Evolutionary conservation across 2,329 filamentous ascomycete species (phyloP).

Genomic region (Epichloe gansuensis): DNA sequence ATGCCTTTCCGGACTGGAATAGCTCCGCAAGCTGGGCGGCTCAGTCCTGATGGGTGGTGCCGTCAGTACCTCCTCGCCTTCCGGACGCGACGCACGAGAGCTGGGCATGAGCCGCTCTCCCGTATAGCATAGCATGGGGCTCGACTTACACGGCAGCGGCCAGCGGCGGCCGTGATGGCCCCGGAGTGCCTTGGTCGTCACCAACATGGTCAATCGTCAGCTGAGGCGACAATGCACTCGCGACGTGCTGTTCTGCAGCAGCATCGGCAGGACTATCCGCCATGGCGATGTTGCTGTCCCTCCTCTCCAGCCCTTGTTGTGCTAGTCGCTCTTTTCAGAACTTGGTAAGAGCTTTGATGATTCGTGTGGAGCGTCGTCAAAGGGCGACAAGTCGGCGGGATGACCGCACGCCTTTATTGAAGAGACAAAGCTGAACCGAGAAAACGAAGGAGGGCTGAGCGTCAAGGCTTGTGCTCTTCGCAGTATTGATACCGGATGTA

Average conservation of each 20-base stretch:
- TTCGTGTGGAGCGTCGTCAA: background rate
- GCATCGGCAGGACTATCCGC: background rate
- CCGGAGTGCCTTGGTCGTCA: constrained; percentile 1
- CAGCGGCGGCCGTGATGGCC: constrained; percentile 13
- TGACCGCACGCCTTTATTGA: background rate
- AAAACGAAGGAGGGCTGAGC: background rate
- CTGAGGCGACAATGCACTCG: constrained; percentile 14
- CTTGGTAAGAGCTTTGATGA: background rate
- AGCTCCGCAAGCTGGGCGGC: constrained; percentile 26
- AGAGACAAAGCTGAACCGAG: background rate
- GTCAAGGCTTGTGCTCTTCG: background rate
- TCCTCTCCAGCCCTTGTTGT: background rate
- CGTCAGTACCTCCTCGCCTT: background rate
- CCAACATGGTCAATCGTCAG: constrained; percentile 19
- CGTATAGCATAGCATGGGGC: background rate
- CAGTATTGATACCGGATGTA: too few relatives aligned
- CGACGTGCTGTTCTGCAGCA: background rate
- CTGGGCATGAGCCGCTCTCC: background rate
- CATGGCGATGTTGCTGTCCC: background rate
- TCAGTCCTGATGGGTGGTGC: constrained; percentile 26
- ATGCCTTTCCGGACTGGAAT: constrained; percentile 43
- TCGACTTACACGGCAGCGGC: constrained; percentile 30
- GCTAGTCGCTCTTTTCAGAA: background rate
- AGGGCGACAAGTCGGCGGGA: background rate
- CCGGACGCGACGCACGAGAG: background rate